phyloP scores from a whole-genome alignment of 1,284 basidiomycete genomes.

The Macrocystidia cucumis region DNA sequence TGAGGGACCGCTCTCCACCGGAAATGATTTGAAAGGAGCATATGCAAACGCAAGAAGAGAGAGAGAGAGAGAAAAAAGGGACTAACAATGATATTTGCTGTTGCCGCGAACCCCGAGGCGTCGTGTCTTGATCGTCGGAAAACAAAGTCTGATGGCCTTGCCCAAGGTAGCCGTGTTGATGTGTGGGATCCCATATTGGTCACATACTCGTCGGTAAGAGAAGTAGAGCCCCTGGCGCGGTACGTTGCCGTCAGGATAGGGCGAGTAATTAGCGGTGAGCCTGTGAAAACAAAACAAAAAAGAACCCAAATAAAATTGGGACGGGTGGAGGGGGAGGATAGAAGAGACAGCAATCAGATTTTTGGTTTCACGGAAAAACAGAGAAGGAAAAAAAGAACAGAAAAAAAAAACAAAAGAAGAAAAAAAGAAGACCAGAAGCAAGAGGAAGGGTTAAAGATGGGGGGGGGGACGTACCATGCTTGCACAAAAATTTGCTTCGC shows the following conservation, averaged over 20 bases:
- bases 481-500: constrained; percentile 89
- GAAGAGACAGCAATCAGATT: no score
- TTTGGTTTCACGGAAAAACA: no score
- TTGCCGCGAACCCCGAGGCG: constrained; percentile 87
- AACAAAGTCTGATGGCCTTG: constrained; percentile 88
- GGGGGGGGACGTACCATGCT: constrained; percentile 55
- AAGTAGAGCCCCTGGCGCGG: constrained; percentile 85
- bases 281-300: constrained; percentile 30
- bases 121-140: constrained; percentile 90
- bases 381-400: no score
- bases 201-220: constrained; percentile 85
- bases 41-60: no score
- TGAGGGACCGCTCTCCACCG: constrained; percentile 17
- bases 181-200: constrained; percentile 84
- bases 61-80: constrained; percentile 17
- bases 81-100: constrained; percentile 87
- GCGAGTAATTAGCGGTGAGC: constrained; percentile 82
- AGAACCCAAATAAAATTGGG: no score
- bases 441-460: constrained; percentile 7
- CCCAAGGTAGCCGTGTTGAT: constrained; percentile 93
- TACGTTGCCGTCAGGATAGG: constrained; percentile 87
- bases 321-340: no score
- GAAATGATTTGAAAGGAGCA: constrained; percentile 22
- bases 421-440: constrained; percentile 14
- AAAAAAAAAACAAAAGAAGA: constrained; percentile 7